phyloP scores from a whole-genome alignment of 495 filamentous ascomycete genomes.

The Xylaria intraflava region DNA sequence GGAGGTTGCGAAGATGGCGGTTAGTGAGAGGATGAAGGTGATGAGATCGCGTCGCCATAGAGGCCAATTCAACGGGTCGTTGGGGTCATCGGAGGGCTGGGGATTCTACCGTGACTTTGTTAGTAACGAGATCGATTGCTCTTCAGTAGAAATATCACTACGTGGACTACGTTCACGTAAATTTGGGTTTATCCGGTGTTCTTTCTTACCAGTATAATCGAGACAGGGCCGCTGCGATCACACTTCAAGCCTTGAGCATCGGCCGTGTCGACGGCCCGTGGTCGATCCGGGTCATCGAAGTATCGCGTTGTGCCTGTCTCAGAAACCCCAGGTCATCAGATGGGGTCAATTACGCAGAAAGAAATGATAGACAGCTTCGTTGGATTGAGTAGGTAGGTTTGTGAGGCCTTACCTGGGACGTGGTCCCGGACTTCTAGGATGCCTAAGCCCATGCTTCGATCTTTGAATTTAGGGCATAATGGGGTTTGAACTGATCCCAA shows the following conservation, averaged over 20 bases:
- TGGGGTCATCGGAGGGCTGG: slow-evolving; percentile 73
- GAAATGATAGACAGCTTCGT: not conserved
- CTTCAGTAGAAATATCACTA: not conserved
- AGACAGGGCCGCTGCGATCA: slow-evolving; percentile 57
- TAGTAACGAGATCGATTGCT: slow-evolving; percentile 9
- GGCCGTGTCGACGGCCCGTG: slow-evolving; percentile 33
- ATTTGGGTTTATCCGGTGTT: slow-evolving; percentile 42
- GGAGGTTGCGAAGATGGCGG: slow-evolving; percentile 72
- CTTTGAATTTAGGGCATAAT: not conserved
- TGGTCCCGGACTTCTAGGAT: slow-evolving; percentile 62
- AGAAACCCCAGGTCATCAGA: slow-evolving; percentile 22
- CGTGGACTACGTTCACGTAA: slow-evolving; percentile 9
- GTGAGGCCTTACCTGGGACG: slow-evolving; percentile 59
- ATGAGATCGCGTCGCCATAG: slow-evolving; percentile 80
- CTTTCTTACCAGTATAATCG: slow-evolving; percentile 72
- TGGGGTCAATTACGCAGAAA: not conserved
- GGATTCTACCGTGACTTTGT: slow-evolving; percentile 51
- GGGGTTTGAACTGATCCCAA: too few species aligned
- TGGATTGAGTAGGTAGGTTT: not conserved
- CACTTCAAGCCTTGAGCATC: slow-evolving; percentile 55
- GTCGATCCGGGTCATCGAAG: slow-evolving; percentile 48
- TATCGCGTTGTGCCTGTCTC: slow-evolving; percentile 56
- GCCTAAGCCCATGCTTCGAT: slow-evolving; percentile 65
- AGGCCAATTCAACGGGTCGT: slow-evolving; percentile 82
- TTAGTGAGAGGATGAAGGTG: slow-evolving; percentile 66